Evolutionary conservation across 176 grass and related monocot genomes (phyloP).

Genomic region (Oryza meridionalis): DNA sequence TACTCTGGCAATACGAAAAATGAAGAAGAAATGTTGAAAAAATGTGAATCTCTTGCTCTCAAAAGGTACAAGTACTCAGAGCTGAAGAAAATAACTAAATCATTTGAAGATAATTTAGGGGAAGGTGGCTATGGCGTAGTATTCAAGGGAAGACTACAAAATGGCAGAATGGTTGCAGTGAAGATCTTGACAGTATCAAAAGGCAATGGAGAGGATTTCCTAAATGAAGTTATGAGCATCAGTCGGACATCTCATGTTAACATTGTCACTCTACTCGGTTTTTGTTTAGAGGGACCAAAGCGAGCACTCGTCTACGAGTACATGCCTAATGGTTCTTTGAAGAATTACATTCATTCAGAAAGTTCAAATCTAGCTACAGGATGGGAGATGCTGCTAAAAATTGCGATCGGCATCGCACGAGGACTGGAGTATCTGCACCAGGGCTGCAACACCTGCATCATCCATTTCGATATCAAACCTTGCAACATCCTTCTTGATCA

Average conservation of each 20-base stretch:
- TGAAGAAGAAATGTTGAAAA: slow-evolving; percentile 38
- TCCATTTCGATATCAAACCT: slow-evolving; percentile 80
- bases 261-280: slow-evolving; percentile 54
- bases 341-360: slow-evolving; percentile 56
- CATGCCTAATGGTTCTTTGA: slow-evolving; percentile 66
- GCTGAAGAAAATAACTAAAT: slow-evolving; percentile 60
- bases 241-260: slow-evolving; percentile 60
- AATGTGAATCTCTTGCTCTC: slow-evolving; percentile 54
- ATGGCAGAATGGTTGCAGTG: slow-evolving; percentile 50
- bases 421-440: slow-evolving; percentile 59
- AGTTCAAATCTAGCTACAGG: slow-evolving; percentile 1
- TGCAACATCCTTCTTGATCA: slow-evolving; percentile 59
- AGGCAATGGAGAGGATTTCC: slow-evolving; percentile 53
- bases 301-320: slow-evolving; percentile 62
- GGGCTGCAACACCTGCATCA: slow-evolving; percentile 55
- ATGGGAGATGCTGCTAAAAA: slow-evolving; percentile 59
- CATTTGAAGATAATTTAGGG: slow-evolving; percentile 55
- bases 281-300: slow-evolving; percentile 49
- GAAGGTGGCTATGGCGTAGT: slow-evolving; percentile 65
- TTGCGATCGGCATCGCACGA: slow-evolving; percentile 48
- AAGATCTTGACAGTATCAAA: slow-evolving; percentile 47
- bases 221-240: slow-evolving; percentile 62
- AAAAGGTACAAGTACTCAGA: slow-evolving; percentile 58
- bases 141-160: slow-evolving; percentile 47
- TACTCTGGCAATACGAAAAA: slow-evolving; percentile 19